Percentiles rank a stretch among this genome's conserved stretches.
These are phyloP conservation scores for Emmonsiellopsis sp. DNA, from an alignment of 2,329 filamentous ascomycete species.

Conservation along the genomic window DNA sequence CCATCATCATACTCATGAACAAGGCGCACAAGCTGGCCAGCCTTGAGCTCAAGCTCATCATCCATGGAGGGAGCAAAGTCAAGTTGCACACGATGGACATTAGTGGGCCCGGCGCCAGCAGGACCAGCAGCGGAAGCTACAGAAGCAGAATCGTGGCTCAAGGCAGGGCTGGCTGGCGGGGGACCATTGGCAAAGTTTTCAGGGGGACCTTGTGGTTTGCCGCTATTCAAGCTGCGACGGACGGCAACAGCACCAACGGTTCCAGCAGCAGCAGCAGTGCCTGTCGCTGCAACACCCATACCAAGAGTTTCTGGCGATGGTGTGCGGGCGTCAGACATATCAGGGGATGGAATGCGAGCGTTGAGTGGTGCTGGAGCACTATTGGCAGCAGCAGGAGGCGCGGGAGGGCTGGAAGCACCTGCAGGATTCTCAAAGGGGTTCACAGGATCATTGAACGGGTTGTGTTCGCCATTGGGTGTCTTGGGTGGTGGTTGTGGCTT, in stretches of 20 bases:
- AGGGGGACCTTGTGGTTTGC: constrained; percentile 12
- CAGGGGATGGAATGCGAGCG: constrained; percentile 30
- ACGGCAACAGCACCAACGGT: constrained; percentile 23
- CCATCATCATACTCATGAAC: constrained; percentile 97
- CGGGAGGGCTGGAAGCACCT: constrained; percentile 30
- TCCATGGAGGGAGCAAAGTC: constrained; percentile 90
- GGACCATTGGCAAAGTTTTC: constrained; percentile 8
- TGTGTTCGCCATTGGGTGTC: constrained; percentile 31
- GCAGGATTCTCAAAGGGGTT: constrained; percentile 66
- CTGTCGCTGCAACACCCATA: constrained; percentile 30
- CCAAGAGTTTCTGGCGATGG: constrained; percentile 31
- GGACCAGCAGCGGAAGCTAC: constrained; percentile 55
- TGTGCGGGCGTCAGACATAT: constrained; percentile 34
- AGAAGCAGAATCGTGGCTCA: constrained; percentile 27
- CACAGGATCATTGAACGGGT: constrained; percentile 45
- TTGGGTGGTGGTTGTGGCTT: constrained; percentile 28
- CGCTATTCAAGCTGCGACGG: constrained; percentile 10
- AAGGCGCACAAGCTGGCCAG: constrained; percentile 77
- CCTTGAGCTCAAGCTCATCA: constrained; percentile 74
- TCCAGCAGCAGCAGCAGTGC: constrained; percentile 32
- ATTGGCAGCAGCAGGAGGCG: constrained; percentile 1
- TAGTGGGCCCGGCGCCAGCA: constrained; percentile 41
- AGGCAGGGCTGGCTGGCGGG: constrained; percentile 17
- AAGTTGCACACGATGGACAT: constrained; percentile 86
- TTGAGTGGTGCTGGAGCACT: constrained; percentile 6